These are phyloP conservation scores for Lasiodiplodia gonubiensis DNA, from an alignment of 2,329 filamentous ascomycete species.

Conservation along the genomic window DNA sequence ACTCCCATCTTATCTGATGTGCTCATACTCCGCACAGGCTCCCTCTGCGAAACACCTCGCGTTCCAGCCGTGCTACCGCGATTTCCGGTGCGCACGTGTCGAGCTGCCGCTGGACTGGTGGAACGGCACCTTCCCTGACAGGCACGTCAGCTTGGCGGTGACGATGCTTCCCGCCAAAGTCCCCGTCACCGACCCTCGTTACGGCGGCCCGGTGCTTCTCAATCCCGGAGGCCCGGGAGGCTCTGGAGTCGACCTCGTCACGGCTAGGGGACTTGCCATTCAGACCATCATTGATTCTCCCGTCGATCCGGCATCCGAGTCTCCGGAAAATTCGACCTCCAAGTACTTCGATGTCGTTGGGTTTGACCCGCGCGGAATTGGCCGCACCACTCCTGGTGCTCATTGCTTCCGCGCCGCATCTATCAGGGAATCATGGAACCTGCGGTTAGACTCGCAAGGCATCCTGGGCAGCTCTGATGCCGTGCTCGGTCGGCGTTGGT, in stretches of 20 bases:
- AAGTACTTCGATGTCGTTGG: constrained; percentile 52
- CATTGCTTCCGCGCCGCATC: constrained; percentile 43
- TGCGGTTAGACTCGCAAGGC: constrained; percentile 47
- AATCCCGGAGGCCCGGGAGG: constrained; percentile 55
- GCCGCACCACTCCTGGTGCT: constrained; percentile 42
- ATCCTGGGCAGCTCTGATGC: constrained; percentile 50
- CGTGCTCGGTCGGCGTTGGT: constrained; percentile 49
- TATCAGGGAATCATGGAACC: constrained; percentile 43
- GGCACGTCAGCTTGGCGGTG: constrained; percentile 41
- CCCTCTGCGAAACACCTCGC: constrained; percentile 34
- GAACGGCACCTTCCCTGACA: constrained; percentile 41
- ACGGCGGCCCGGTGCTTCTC: constrained; percentile 50
- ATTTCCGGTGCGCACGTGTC: constrained; percentile 44
- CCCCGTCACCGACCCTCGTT: constrained; percentile 43
- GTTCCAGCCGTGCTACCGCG: constrained; percentile 41
- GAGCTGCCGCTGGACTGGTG: constrained; percentile 46
- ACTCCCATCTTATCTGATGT: constrained; percentile 18
- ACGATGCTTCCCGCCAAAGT: constrained; percentile 42
- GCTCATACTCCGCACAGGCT: constrained; percentile 1
- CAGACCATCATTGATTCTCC: constrained; percentile 40
- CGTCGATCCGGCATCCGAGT: constrained; percentile 24
- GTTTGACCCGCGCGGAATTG: constrained; percentile 54
- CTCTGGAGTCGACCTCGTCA: constrained; percentile 44
- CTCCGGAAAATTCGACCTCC: constrained; percentile 34
- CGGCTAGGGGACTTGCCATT: constrained; percentile 35